phyloP scores from a whole-genome alignment of 2,329 filamentous ascomycete species.

The Aspergillus neotritici region DNA sequence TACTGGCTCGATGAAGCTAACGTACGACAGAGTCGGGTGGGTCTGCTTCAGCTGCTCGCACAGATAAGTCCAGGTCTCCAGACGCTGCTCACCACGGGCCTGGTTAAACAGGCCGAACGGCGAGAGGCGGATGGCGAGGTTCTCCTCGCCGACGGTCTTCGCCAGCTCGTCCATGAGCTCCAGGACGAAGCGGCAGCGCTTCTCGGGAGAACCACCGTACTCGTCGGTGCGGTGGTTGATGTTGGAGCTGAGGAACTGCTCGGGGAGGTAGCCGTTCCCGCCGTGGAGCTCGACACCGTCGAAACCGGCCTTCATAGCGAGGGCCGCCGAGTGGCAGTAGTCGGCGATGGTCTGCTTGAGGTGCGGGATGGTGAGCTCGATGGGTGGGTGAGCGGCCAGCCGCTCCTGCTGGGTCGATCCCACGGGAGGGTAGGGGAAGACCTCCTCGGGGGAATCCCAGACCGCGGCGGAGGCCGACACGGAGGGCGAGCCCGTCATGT shows the following conservation, averaged over 20 bases:
- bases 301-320: constrained; percentile 52
- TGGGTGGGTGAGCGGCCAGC: constrained; percentile 41
- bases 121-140: constrained; percentile 43
- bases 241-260: constrained; percentile 49
- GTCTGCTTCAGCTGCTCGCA: constrained; percentile 45
- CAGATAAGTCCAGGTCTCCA: constrained; percentile 51
- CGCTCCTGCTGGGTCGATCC: constrained; percentile 31
- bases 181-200: constrained; percentile 51
- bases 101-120: constrained; percentile 52
- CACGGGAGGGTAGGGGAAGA: constrained; percentile 37
- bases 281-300: constrained; percentile 49
- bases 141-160: constrained; percentile 42
- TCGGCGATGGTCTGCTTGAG: constrained; percentile 42
- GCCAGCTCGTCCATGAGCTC: constrained; percentile 49
- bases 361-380: constrained; percentile 42
- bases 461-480: constrained; percentile 41
- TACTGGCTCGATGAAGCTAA: constrained; percentile 52
- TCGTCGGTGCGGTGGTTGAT: constrained; percentile 47
- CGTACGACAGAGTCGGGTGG: constrained; percentile 45
- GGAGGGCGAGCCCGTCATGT: constrained; percentile 36
- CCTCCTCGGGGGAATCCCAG: constrained; percentile 43
- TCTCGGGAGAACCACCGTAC: constrained; percentile 49
- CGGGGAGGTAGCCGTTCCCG: constrained; percentile 48
- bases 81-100: constrained; percentile 44
- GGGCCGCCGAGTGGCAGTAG: constrained; percentile 43